phyloP scores from a whole-genome alignment of 2,329 filamentous ascomycete genomes.

The Penicillium sp. region DNA sequence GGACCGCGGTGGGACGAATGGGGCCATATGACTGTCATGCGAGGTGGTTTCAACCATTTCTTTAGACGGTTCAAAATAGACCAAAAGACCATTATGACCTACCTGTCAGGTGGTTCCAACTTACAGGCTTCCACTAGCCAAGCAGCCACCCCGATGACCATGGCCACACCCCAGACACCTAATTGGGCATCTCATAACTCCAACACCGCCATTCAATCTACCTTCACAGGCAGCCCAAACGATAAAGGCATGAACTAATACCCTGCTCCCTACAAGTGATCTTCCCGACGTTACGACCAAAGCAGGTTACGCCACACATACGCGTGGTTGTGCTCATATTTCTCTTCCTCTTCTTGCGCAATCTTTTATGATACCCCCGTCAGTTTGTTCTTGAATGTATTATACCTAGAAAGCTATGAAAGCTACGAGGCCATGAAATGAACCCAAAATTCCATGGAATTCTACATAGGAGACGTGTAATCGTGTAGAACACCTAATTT shows the following conservation, averaged over 20 bases:
- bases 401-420: not conserved
- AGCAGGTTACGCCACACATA: not conserved
- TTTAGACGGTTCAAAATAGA: slow-evolving; percentile 6
- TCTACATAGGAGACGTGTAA: too few relatives aligned
- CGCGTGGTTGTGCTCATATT: not conserved
- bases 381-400: not conserved
- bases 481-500: not conserved
- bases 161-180: not conserved
- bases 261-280: slow-evolving; percentile 1
- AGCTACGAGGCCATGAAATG: not conserved
- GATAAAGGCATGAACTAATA: not conserved
- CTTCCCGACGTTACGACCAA: not conserved
- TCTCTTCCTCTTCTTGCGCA: not conserved
- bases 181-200: not conserved
- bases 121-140: not conserved
- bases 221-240: not conserved
- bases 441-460: not conserved
- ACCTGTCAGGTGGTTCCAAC: not conserved
- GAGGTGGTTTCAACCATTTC: not conserved
- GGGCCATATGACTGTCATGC: slow-evolving; percentile 14
- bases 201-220: not conserved
- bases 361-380: not conserved
- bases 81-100: not conserved
- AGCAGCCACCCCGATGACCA: not conserved
- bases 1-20: slow-evolving; percentile 13